Conservation (phyloP, 306 rosid species). For the Cicer cuneatum region DNA sequence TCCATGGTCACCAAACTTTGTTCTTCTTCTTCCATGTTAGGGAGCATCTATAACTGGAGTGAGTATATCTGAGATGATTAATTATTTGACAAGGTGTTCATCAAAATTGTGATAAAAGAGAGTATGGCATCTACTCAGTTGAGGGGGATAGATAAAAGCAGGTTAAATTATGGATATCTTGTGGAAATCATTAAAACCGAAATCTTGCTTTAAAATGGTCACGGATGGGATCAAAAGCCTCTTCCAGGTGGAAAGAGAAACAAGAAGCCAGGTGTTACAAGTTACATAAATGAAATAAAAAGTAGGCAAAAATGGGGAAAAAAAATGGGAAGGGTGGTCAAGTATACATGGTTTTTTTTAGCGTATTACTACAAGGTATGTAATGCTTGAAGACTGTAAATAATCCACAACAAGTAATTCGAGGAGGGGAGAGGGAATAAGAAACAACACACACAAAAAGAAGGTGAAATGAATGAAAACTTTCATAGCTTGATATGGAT, state of each 20-base stretch:
- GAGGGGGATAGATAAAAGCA: slow-evolving; percentile 50
- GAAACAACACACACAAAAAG: neutral
- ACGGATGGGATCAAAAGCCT: slow-evolving; percentile 50
- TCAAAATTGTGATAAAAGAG: slow-evolving; percentile 32
- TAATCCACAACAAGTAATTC: slow-evolving; percentile 1
- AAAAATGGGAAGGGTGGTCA: neutral
- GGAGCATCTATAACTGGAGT: slow-evolving; percentile 14
- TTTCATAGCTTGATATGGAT: neutral
- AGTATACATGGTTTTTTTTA: neutral
- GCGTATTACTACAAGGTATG: neutral
- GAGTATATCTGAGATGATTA: slow-evolving; percentile 33
- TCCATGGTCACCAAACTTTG: slow-evolving; percentile 38
- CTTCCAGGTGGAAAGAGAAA: slow-evolving; percentile 33
- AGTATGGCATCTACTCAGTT: slow-evolving; percentile 38
- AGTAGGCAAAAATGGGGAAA: neutral
- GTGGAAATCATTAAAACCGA: slow-evolving; percentile 55
- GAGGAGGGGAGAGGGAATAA: neutral
- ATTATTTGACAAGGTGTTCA: slow-evolving; percentile 16
- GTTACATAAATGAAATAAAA: neutral
- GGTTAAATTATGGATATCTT: slow-evolving; percentile 61
- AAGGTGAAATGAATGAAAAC: neutral
- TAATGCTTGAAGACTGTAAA: slow-evolving; percentile 1
- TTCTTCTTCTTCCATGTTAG: slow-evolving; percentile 24
- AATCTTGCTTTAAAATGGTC: slow-evolving; percentile 52
- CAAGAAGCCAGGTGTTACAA: slow-evolving; percentile 22